Conservation (phyloP, 1,284 basidiomycete species). For the Irpex sp. region DNA sequence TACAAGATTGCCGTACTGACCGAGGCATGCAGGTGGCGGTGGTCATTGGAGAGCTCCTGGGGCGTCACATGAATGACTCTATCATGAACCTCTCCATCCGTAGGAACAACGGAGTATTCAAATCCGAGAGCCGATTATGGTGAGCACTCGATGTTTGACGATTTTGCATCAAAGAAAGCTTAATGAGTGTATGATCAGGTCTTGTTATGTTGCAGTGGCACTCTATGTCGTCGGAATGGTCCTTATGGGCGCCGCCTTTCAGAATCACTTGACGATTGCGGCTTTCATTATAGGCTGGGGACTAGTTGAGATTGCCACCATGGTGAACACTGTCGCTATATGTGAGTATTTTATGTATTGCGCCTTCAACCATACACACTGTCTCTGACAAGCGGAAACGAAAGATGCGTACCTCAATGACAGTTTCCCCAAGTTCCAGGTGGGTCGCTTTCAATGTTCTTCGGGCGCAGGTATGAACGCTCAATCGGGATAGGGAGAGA, state of each 20-base stretch:
- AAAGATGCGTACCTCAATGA: slow-evolving; percentile 50
- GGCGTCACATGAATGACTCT: slow-evolving; percentile 66
- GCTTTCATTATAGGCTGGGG: slow-evolving; percentile 69
- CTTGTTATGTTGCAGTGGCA: slow-evolving; percentile 59
- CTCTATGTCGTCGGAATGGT: slow-evolving; percentile 65
- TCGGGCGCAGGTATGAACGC: no score
- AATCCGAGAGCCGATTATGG: slow-evolving; percentile 69
- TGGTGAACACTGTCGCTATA: slow-evolving; percentile 65
- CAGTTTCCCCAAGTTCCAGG: slow-evolving; percentile 47
- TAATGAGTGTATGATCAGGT: slow-evolving; percentile 34
- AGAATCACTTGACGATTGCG: slow-evolving; percentile 52
- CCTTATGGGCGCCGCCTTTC: slow-evolving; percentile 52
- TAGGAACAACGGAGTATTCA: slow-evolving; percentile 65
- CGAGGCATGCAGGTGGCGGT: slow-evolving; percentile 44
- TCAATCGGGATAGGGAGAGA: slow-evolving; percentile 40
- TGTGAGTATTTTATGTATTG: slow-evolving; percentile 34
- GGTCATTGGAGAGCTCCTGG: slow-evolving; percentile 65
- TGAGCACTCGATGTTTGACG: no score
- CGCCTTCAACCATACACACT: neutral
- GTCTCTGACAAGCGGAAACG: neutral
- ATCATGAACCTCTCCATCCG: slow-evolving; percentile 56
- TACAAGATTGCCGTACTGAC: neutral
- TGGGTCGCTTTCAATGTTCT: slow-evolving; percentile 12
- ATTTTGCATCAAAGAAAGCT: no score
- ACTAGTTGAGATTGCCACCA: slow-evolving; percentile 53